A percentile compares a stretch with the other conserved stretches of the same genome.
phyloP scores from a whole-genome alignment of 768 basidiomycete genomes.

The Boletus rubescentipes region DNA sequence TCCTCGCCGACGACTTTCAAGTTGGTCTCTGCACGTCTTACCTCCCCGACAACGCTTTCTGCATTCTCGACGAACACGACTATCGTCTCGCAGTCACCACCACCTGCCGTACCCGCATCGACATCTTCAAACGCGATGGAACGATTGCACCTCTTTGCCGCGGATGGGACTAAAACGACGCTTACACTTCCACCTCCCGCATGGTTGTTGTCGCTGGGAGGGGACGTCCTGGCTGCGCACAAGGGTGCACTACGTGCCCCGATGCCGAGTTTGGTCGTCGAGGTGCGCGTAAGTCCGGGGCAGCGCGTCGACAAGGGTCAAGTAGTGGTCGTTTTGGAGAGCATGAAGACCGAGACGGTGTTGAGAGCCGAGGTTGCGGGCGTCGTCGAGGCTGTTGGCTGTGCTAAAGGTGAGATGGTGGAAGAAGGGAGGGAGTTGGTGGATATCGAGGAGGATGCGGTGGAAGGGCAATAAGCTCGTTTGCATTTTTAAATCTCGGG shows the following conservation, averaged over 20 bases:
- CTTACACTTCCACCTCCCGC: slow-evolving; percentile 66
- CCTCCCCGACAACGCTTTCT: slow-evolving; percentile 52
- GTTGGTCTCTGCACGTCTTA: slow-evolving; percentile 56
- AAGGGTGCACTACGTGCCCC: slow-evolving; percentile 76
- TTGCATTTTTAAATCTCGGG: too few relatives aligned
- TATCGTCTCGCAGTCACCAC: slow-evolving; percentile 68
- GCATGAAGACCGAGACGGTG: slow-evolving; percentile 97
- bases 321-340: slow-evolving; percentile 81
- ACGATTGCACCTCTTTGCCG: slow-evolving; percentile 72
- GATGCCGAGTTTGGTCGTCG: slow-evolving; percentile 93
- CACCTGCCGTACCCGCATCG: slow-evolving; percentile 52
- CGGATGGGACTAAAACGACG: slow-evolving; percentile 57
- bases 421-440: slow-evolving; percentile 83
- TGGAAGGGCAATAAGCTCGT: slow-evolving; percentile 7
- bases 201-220: slow-evolving; percentile 69
- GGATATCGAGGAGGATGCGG: slow-evolving; percentile 51
- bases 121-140: slow-evolving; percentile 59
- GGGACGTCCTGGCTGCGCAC: slow-evolving; percentile 50
- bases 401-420: slow-evolving; percentile 87
- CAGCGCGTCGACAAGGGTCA: slow-evolving; percentile 81
- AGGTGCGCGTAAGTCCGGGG: slow-evolving; percentile 76
- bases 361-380: slow-evolving; percentile 70
- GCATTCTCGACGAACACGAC: slow-evolving; percentile 56
- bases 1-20: slow-evolving; percentile 37
- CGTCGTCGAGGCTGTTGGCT: slow-evolving; percentile 68